Conservation (phyloP, 352 stramenopile species). For the Stramenopiles sp. region DNA sequence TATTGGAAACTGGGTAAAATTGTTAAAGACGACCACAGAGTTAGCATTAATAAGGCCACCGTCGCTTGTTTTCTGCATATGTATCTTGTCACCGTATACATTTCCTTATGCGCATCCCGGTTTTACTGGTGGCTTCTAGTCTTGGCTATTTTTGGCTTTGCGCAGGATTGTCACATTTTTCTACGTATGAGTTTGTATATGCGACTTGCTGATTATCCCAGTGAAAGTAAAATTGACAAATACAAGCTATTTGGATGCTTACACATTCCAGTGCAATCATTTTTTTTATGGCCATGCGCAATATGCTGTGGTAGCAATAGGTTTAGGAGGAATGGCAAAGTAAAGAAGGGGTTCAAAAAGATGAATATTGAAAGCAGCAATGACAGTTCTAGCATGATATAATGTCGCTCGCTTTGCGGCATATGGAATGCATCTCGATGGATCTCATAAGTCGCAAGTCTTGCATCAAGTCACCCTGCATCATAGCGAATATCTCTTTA, state of each 20-base stretch:
- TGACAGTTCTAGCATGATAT: not conserved
- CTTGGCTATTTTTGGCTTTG: not conserved
- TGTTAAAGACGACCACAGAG: not conserved
- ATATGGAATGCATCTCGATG: too few species aligned
- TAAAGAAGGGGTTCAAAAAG: not conserved
- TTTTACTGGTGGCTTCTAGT: constrained; percentile 7
- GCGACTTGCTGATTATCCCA: not conserved
- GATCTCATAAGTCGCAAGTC: too few species aligned
- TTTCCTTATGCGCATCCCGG: not conserved
- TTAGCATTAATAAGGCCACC: not conserved
- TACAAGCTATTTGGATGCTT: not conserved
- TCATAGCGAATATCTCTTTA: too few species aligned
- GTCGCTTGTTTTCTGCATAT: constrained; percentile 7
- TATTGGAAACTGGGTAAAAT: constrained; percentile 8
- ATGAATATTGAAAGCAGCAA: not conserved
- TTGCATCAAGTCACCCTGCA: too few species aligned
- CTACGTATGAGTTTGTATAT: not conserved
- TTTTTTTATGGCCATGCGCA: constrained; percentile 3
- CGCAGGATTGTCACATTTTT: constrained; percentile 6
- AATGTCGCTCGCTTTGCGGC: too few species aligned
- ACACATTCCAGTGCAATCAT: not conserved
- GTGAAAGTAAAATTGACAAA: not conserved
- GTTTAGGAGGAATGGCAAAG: not conserved
- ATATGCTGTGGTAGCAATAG: not conserved
- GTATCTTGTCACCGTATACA: not conserved